These are phyloP conservation scores for Irpex sp. DNA, from an alignment of 1,284 basidiomycete genomes.

Conservation along the genomic window DNA sequence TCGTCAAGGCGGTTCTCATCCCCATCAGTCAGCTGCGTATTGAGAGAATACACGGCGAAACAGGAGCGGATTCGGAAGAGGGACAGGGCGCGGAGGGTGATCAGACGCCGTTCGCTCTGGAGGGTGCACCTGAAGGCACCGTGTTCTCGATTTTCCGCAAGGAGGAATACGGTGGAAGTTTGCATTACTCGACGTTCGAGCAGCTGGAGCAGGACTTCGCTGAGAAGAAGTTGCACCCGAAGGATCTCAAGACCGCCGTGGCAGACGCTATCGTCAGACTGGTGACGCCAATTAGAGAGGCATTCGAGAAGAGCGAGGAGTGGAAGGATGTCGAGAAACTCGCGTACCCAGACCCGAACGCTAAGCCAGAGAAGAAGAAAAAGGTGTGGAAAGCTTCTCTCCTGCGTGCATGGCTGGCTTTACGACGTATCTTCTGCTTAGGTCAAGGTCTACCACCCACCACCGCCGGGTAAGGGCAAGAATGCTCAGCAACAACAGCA, in stretches of 20 bases:
- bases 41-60: conserved; percentile 46
- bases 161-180: conserved; percentile 81
- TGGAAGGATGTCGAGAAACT: conserved; percentile 78
- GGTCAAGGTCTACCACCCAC: conserved; percentile 77
- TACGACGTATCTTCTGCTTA: conserved; percentile 20
- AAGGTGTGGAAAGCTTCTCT: conserved; percentile 44
- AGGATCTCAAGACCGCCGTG: conserved; percentile 86
- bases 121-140: conserved; percentile 76
- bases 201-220: conserved; percentile 78
- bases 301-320: conserved; percentile 74
- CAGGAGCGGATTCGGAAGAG: conserved; percentile 36
- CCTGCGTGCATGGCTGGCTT: background rate
- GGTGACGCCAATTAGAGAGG: conserved; percentile 78
- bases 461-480: conserved; percentile 72
- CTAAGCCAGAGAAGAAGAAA: conserved; percentile 60
- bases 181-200: conserved; percentile 72
- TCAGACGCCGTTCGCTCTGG: conserved; percentile 58
- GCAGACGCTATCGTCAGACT: conserved; percentile 77
- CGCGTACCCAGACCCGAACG: conserved; percentile 83
- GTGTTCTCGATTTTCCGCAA: conserved; percentile 79
- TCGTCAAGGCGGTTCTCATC: conserved; percentile 86
- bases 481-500: conserved; percentile 33
- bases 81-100: conserved; percentile 40
- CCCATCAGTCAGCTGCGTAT: conserved; percentile 79
- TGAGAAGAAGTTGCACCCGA: conserved; percentile 80